Evolutionary conservation across 2,329 filamentous ascomycete species (phyloP), one percentile per base, ranked within the genome.

Genomic region (Penicillium olsonii): DNA sequence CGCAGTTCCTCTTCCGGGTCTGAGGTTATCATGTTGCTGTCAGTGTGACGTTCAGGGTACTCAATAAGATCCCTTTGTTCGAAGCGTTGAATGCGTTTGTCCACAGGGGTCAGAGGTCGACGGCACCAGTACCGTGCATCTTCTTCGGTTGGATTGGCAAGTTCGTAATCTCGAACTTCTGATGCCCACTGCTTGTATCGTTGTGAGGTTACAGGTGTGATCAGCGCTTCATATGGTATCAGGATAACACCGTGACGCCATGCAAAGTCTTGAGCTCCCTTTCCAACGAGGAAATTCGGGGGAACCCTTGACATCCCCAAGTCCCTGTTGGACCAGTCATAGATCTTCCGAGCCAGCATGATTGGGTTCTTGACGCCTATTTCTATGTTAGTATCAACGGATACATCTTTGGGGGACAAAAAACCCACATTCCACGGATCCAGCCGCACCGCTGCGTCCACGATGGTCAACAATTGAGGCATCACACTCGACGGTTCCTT

Each of bases 401-500:
- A 35, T 15, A 19, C 29, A 12, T 37, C 37, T 45, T 31, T 46
- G 34, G 34, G 38, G 35, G 15, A 80, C 40, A 39, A 19, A 14
- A 20, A 42, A 56, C 90, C 69, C 76, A 96, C 92, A 88, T 54
- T 90, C 83, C 37, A 94, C 90, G 37, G 94, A 92, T 58, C 94
- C 95, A 58, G 90, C 95, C 35, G 91, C 94, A 59, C 94, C 94
- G 68, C 92, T 97, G 56, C 91, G 85, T 35, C 95, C 94, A 42
- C 87, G 77, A 67, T 97, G 88, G 64, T 99, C 92, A 34, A 99
- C 88, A 45, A 99, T 83, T 0, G 90, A 92, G 47, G 94, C 94
- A 75, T 99, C 94, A 61, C 92, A 95, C 69, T 99, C 94, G 11
- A 97, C 94, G 1, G 85, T 83, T 1, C 94, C 94, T 60, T 96